Evolutionary conservation across 805 yeast genomes (phyloP), one percentile per base, ranked within the genome.

Genomic region (Kodamaea kakaduensis): DNA sequence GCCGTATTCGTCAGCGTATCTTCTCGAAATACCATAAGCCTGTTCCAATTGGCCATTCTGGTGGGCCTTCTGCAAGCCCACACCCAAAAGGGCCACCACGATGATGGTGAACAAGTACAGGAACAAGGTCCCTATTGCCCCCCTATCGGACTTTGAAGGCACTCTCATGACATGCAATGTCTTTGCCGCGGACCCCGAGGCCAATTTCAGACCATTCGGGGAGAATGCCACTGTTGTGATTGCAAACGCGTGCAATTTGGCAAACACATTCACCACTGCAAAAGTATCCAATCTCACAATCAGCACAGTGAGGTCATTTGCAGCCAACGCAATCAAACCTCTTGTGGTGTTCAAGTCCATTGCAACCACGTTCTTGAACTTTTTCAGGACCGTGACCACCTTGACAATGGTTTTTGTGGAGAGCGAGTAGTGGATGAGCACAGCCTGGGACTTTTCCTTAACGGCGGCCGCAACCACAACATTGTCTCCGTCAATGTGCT

Each of bases 131-230:
- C 63, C 60, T 27, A 68, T 34, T 25, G 54, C 41, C 6, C 75
- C 68, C 37, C 56, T 60, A 5, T 75, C 63, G 3, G 52, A 51
- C 15, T 68, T 69, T 16, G 57, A 60, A 3, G 93, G 89, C 14
- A 86, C 55, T 38, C 64, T 67, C 38, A 80, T 59, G 6, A 86
- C 77, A 46, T 72, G 77, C 18, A 87, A 73, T 1, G 86, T 71
- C 42, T 82, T 80, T 3, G 93, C 84, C 1, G 89, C 94, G 21
- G 90, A 81, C 0, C 78, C 81, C 15, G 86, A 73, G 3, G 86
- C 90, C 32, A 86, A 59, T 37, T 69, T 69, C 33, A 73, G 60
- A 6, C 89, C 87, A 51, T 77, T 69, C 9, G 84, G 81, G 4
- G 87, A 79, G 41, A 86, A 79, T 2, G 76, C 64, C 7, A 85